Percentiles rank a stretch among this genome's conserved stretches.
These are phyloP conservation scores for Pyronema domesticum DNA, from an alignment of 495 filamentous ascomycete genomes.

Conservation along the genomic window DNA sequence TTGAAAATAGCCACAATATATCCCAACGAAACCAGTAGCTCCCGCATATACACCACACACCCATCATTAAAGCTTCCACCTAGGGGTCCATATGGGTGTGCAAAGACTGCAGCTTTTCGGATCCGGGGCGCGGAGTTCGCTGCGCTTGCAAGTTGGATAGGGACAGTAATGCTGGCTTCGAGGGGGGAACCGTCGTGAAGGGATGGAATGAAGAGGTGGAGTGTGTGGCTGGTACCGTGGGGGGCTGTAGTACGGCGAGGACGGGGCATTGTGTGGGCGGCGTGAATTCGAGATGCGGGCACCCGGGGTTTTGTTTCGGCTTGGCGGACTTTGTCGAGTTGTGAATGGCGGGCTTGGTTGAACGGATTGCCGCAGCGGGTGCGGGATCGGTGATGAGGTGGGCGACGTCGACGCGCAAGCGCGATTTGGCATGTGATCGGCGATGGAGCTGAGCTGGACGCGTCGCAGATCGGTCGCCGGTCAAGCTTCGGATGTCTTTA, in stretches of 20 bases:
- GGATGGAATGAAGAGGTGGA: slow-evolving; percentile 68
- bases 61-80: slow-evolving; percentile 75
- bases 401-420: too few relatives aligned
- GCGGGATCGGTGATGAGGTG: too few relatives aligned
- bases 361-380: too few relatives aligned
- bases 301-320: too few relatives aligned
- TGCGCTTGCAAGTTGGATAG: slow-evolving; percentile 39
- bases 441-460: too few relatives aligned
- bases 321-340: too few relatives aligned
- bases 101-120: slow-evolving; percentile 52
- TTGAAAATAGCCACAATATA: slow-evolving; percentile 81
- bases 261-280: too few relatives aligned
- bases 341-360: too few relatives aligned
- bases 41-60: slow-evolving; percentile 45
- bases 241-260: not conserved
- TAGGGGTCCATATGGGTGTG: slow-evolving; percentile 78
- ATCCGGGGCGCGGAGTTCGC: slow-evolving; percentile 17
- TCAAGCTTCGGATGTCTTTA: too few relatives aligned
- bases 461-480: too few relatives aligned
- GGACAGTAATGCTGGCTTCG: slow-evolving; percentile 67
- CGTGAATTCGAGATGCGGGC: too few relatives aligned
- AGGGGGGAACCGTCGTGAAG: slow-evolving; percentile 57
- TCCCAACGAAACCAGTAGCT: slow-evolving; percentile 45
- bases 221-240: slow-evolving; percentile 33
- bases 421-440: too few relatives aligned